Conservation (phyloP, 345 rosid genomes). For the Eucalyptus marginata region DNA sequence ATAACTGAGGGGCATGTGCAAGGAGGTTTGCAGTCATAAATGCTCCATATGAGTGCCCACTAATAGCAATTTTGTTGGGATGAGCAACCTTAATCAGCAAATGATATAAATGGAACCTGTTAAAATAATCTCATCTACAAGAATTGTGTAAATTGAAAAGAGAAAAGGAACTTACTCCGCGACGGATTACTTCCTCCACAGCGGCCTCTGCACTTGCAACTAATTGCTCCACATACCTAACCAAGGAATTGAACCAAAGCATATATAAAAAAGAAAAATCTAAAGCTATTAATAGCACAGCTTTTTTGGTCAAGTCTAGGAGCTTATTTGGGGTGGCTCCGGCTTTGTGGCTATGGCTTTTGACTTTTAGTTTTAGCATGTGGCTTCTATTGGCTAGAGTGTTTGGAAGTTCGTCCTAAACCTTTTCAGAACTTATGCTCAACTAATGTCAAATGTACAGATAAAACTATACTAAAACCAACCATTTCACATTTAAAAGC, state of each 20-base stretch:
- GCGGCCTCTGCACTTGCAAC: constrained; percentile 98
- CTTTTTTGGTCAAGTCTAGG: not conserved
- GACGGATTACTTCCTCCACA: constrained; percentile 86
- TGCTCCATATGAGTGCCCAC: constrained; percentile 99
- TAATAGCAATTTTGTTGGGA: constrained; percentile 81
- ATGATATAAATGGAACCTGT: constrained; percentile 1
- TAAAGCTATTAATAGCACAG: not conserved
- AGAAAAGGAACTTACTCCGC: constrained; percentile 52
- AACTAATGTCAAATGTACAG: not conserved
- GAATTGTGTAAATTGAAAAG: not conserved
- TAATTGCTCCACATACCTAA: constrained; percentile 86
- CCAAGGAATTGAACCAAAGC: not conserved
- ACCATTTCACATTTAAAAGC: not conserved
- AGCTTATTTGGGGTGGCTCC: not conserved
- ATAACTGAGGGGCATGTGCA: constrained; percentile 96
- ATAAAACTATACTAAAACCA: not conserved
- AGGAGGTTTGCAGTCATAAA: constrained; percentile 97
- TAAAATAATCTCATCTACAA: not conserved
- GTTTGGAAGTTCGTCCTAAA: not conserved
- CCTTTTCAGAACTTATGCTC: not conserved
- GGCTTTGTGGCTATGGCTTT: not conserved
- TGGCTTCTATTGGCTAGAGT: not conserved
- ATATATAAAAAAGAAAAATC: not conserved
- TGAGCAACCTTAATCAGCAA: constrained; percentile 55
- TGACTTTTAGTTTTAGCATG: not conserved